Percentiles rank a stretch among this genome's conserved stretches.
Evolutionary conservation across 768 basidiomycete genomes (phyloP).

Genomic region (Cyclocybe cylindracea): DNA sequence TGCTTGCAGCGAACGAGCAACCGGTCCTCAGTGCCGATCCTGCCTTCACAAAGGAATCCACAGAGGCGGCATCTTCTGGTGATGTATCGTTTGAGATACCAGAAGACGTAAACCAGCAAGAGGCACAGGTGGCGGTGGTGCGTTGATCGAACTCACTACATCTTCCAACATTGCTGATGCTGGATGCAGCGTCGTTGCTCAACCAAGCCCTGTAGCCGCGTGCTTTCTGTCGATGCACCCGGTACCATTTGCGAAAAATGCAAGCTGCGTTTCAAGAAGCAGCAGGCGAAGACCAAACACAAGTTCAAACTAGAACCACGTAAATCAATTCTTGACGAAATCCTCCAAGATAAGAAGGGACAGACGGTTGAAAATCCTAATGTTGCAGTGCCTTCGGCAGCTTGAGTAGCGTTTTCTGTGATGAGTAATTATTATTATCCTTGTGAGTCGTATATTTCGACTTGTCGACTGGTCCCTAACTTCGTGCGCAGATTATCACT

Average conservation of each 20-base stretch:
- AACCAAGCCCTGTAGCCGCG: constrained; percentile 41
- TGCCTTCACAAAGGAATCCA: background rate
- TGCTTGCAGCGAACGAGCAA: background rate
- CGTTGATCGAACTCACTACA: background rate
- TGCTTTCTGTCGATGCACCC: constrained; percentile 20
- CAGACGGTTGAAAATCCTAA: background rate
- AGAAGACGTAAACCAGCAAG: background rate
- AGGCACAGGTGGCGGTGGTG: background rate
- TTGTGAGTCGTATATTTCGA: too few relatives aligned
- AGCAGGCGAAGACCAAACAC: constrained; percentile 42
- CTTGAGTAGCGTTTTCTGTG: too few relatives aligned
- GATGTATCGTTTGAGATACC: too few relatives aligned
- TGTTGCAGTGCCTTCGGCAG: background rate
- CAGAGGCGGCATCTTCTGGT: too few relatives aligned
- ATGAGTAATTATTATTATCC: too few relatives aligned
- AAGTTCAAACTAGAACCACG: constrained; percentile 45
- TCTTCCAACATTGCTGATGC: background rate
- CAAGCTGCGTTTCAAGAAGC: constrained; percentile 44
- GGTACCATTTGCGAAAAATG: constrained; percentile 47
- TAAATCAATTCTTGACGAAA: constrained; percentile 18
- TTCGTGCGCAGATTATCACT: background rate
- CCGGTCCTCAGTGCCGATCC: background rate
- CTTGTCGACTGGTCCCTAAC: too few relatives aligned
- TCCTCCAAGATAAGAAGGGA: background rate
- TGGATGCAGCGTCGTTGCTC: constrained; percentile 24